Evolutionary conservation across 2,329 filamentous ascomycete species (phyloP).

Genomic region (Cucurbitaria berberidis): DNA sequence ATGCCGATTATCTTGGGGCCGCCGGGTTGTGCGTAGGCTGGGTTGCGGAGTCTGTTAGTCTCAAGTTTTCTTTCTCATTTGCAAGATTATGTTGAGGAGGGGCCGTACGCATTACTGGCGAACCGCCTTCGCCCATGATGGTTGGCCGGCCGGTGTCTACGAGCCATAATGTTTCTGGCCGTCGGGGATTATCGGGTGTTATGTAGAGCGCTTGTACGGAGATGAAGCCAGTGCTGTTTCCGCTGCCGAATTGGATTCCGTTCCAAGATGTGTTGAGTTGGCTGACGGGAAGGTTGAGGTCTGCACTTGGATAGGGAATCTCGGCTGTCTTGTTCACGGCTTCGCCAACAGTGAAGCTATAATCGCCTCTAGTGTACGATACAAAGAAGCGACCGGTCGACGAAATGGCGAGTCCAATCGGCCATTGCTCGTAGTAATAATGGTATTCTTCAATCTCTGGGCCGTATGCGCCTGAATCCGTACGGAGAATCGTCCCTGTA

Average conservation of each 20-base stretch:
- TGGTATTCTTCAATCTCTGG: slow-evolving; percentile 56
- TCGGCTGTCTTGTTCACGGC: slow-evolving; percentile 57
- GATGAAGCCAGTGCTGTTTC: slow-evolving; percentile 54
- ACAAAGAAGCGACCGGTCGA: slow-evolving; percentile 57
- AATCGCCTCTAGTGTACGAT: slow-evolving; percentile 57
- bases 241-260: slow-evolving; percentile 55
- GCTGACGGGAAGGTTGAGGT: slow-evolving; percentile 53
- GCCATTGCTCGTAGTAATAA: slow-evolving; percentile 58
- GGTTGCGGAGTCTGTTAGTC: neutral
- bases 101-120: slow-evolving; percentile 29
- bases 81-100: too few relatives aligned
- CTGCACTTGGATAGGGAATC: slow-evolving; percentile 53
- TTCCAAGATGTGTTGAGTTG: slow-evolving; percentile 52
- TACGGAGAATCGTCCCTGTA: slow-evolving; percentile 46
- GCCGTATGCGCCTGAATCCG: slow-evolving; percentile 57
- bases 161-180: slow-evolving; percentile 52
- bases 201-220: slow-evolving; percentile 60
- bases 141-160: slow-evolving; percentile 57
- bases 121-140: slow-evolving; percentile 36
- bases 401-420: slow-evolving; percentile 57
- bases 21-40: slow-evolving; percentile 45
- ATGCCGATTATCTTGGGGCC: slow-evolving; percentile 61
- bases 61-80: too few relatives aligned
- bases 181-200: slow-evolving; percentile 48
- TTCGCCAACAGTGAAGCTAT: slow-evolving; percentile 57